Conservation (phyloP, 2,329 filamentous ascomycete species). For the Colletotrichum paranaense region DNA sequence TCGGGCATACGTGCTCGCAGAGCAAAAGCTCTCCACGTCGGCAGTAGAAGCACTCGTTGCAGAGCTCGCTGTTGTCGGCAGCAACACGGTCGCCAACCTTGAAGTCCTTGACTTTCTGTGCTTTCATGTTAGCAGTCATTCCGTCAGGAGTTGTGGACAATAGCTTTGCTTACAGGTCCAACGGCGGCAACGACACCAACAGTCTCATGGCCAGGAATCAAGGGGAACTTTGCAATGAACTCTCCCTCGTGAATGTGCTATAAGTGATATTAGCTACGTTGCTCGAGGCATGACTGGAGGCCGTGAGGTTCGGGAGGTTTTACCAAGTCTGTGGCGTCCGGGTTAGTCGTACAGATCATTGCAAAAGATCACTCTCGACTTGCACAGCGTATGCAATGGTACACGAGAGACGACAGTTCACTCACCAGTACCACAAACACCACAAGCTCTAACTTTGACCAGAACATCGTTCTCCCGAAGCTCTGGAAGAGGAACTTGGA, state of each 20-base stretch:
- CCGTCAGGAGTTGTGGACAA: background rate
- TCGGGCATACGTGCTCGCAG: conserved; percentile 66
- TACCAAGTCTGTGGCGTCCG: conserved; percentile 50
- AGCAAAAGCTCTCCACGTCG: conserved; percentile 74
- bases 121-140: background rate
- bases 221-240: conserved; percentile 72
- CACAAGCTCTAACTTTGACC: conserved; percentile 75
- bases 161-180: conserved; percentile 50
- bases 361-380: background rate
- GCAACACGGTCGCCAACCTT: conserved; percentile 72
- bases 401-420: conserved; percentile 17
- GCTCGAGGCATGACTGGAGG: background rate
- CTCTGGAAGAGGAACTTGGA: conserved; percentile 70
- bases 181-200: conserved; percentile 72
- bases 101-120: conserved; percentile 68
- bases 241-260: conserved; percentile 75
- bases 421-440: conserved; percentile 69
- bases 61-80: conserved; percentile 74
- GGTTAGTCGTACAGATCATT: conserved; percentile 13
- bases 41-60: conserved; percentile 80
- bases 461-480: conserved; percentile 70
- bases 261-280: conserved; percentile 30
- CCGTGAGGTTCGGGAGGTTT: conserved; percentile 9
- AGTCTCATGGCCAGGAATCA: conserved; percentile 77
- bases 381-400: background rate